Conservation (phyloP, 345 rosid genomes). For the Syzygium jambos region DNA sequence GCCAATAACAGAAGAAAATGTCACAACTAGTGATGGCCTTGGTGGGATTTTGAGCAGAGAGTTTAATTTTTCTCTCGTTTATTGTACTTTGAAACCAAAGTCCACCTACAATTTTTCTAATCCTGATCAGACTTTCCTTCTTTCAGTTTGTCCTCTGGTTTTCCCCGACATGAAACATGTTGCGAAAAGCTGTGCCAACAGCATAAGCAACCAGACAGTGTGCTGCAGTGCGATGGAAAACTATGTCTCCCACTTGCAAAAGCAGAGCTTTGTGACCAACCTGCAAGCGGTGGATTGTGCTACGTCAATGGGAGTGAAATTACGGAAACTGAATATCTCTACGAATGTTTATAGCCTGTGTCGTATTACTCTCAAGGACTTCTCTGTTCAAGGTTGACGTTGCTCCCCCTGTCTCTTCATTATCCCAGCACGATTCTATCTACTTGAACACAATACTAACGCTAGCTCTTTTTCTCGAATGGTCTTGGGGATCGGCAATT, state of each 20-base stretch:
- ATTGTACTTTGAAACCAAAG: background rate
- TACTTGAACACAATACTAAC: conserved; percentile 8
- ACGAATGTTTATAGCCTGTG: conserved; percentile 65
- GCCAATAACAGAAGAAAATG: background rate
- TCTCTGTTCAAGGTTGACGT: conserved; percentile 84
- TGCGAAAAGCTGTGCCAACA: conserved; percentile 50
- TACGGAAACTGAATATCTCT: conserved; percentile 58
- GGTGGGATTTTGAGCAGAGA: background rate
- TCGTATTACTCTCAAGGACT: conserved; percentile 90
- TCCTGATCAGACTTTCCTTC: conserved; percentile 4
- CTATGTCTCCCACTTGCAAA: conserved; percentile 86
- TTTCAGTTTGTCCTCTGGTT: conserved; percentile 85
- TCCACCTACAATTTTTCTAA: background rate
- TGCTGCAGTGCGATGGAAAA: conserved; percentile 80
- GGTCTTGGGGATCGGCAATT: conserved; percentile 2
- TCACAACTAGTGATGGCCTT: background rate
- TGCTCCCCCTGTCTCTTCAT: background rate
- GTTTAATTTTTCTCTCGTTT: background rate
- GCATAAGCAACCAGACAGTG: conserved; percentile 39
- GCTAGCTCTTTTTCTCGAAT: conserved; percentile 1
- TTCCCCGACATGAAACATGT: conserved; percentile 69
- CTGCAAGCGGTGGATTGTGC: conserved; percentile 95
- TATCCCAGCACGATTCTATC: background rate
- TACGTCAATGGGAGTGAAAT: conserved; percentile 52
- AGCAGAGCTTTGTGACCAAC: conserved; percentile 88